Conservation (phyloP, 176 grass and related monocot genomes). For the Lolium rigidum region DNA sequence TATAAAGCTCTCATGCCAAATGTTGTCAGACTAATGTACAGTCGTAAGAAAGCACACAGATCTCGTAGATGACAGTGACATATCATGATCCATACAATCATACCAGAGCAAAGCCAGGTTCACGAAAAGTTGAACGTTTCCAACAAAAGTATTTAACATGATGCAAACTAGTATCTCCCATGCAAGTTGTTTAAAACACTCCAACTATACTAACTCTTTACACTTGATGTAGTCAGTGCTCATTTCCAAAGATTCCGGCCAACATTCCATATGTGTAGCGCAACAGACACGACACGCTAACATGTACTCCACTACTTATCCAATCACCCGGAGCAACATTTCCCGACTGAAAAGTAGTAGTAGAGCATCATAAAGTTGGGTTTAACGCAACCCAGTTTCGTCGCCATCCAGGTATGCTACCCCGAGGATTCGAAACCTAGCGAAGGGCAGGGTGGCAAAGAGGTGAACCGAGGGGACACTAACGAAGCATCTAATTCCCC, state of each 20-base stretch:
- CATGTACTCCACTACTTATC: background rate
- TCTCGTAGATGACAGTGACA: background rate
- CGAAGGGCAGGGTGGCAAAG: background rate
- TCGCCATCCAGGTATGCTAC: background rate
- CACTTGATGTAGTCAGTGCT: background rate
- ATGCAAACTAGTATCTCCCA: conserved; percentile 3
- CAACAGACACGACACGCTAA: background rate
- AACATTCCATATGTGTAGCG: background rate
- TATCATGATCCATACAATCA: conserved; percentile 8
- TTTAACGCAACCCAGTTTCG: background rate
- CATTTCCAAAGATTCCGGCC: background rate
- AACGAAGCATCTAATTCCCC: background rate
- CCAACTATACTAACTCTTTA: background rate
- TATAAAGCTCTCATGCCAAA: background rate
- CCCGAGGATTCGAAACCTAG: background rate
- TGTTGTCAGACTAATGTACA: conserved; percentile 4
- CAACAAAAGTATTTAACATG: background rate
- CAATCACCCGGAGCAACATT: background rate
- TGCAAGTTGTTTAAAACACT: background rate
- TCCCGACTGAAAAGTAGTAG: background rate
- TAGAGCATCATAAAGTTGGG: background rate
- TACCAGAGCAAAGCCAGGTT: background rate
- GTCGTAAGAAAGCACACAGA: background rate
- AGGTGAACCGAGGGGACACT: background rate
- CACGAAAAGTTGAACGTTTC: background rate